Evolutionary conservation across 75 land plant genomes (phyloP), one percentile per base, ranked within the genome.

Genomic region (Isoetes taiwanensis): DNA sequence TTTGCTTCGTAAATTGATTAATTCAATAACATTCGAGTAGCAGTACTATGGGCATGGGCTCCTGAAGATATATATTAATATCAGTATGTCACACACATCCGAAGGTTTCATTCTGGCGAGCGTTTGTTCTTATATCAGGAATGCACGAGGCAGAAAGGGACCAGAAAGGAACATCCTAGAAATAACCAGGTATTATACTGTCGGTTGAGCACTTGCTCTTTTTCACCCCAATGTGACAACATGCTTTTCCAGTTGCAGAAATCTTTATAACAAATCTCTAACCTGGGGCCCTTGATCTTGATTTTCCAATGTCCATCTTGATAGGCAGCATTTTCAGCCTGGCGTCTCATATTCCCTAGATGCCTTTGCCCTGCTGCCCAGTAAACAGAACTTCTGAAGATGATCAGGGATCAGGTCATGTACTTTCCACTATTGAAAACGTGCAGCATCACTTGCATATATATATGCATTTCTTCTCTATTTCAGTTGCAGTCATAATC

Each of bases 401-500:
- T 50, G 52, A 37, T 33, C 33, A 3, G 72, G 73, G 95, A 93
- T 87, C 39, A 66, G 38, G 57, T 93, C 98, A 38, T 87, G 86
- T 41, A 90, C 27, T 40, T 46, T 79, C 83, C 78, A 93, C 98
- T 95, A 93, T 31, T 60, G 32, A 30, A 63, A 52, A 54, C 87
- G 85, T 0, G 95, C 95, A 24, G 54, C 73, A 61, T 93, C 98
- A 42, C 85, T 93, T 0, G 98, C 98, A 56, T 70, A 93, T 2
- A n/a, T n/a, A 68, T 71, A 2, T 39, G 56, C 62, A 71, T 85
- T 16, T 69, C 62, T 20, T n/a, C 41, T 8, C 60, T 31, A 65
- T 93, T 72, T 89, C 95, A 93, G 67, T 88, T 93, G 59, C 98
- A 93, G 52, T 93, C 98, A 43, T 84, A 93, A 41, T 93, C 98